Evolutionary conservation across 2,329 filamentous ascomycete species (phyloP).

Genomic region (Xylaria polymorpha): DNA sequence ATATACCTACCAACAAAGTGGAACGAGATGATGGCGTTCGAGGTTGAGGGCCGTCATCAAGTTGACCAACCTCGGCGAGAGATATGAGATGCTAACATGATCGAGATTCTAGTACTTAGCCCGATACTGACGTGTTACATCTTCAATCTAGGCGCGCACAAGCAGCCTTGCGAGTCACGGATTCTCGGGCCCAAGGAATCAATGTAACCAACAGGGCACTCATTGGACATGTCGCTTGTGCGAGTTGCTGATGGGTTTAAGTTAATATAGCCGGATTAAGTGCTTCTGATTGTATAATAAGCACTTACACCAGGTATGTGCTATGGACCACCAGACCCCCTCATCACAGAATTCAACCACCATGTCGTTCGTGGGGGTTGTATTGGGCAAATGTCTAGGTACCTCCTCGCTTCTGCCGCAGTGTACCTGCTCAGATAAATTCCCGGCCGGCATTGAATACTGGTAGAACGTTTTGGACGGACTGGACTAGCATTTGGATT

Average conservation of each 20-base stretch:
- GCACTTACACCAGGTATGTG: neutral
- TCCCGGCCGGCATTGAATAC: neutral
- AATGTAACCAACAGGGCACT: neutral
- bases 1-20: neutral
- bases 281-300: conserved; percentile 6
- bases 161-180: conserved; percentile 19
- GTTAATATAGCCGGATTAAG: conserved; percentile 9
- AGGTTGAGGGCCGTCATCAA: neutral
- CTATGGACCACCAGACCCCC: conserved; percentile 1
- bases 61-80: neutral
- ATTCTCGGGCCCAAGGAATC: conserved; percentile 3
- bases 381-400: conserved; percentile 1
- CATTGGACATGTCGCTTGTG: too few relatives aligned
- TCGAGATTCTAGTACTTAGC: conserved; percentile 1
- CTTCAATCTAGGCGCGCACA: conserved; percentile 3
- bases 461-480: neutral
- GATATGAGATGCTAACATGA: neutral
- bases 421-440: conserved; percentile 12
- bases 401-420: conserved; percentile 15
- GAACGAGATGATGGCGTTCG: neutral
- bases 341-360: conserved; percentile 8
- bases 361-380: conserved; percentile 22
- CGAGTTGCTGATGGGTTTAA: neutral
- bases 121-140: neutral
- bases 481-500: neutral